Conservation (phyloP, 163 green algal species). For the Chlorella variabilis region DNA sequence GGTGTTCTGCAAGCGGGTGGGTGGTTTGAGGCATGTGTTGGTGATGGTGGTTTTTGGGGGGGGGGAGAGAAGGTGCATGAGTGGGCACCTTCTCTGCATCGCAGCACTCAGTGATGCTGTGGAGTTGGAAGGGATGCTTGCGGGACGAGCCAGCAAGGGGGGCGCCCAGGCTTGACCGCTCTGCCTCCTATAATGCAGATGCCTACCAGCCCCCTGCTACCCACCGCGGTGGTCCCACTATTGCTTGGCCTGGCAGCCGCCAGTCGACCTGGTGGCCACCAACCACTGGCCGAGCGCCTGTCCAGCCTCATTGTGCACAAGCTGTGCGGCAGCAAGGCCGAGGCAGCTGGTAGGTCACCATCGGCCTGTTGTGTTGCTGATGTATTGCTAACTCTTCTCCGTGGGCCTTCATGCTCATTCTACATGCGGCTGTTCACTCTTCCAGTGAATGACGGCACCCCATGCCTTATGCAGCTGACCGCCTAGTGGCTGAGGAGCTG, state of each 20-base stretch:
- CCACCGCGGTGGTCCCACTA: slow-evolving; percentile 26
- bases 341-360: slow-evolving; percentile 16
- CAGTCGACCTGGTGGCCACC: slow-evolving; percentile 16
- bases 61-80: too few species aligned
- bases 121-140: too few species aligned
- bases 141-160: too few species aligned
- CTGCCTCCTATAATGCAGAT: too few species aligned
- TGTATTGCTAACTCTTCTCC: neutral
- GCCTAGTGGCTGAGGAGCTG: slow-evolving; percentile 29
- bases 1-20: slow-evolving; percentile 48
- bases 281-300: slow-evolving; percentile 38
- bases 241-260: slow-evolving; percentile 28
- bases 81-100: too few species aligned
- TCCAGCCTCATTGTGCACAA: slow-evolving; percentile 34
- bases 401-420: too few species aligned
- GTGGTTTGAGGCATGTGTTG: neutral
- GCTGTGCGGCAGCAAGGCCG: slow-evolving; percentile 37
- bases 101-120: neutral
- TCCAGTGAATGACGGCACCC: too few species aligned
- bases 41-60: neutral
- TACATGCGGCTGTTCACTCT: too few species aligned
- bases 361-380: too few species aligned
- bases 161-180: too few species aligned
- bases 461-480: too few species aligned
- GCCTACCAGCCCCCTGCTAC: slow-evolving; percentile 33